A percentile compares a stretch with the other conserved stretches of the same genome.
Evolutionary conservation across 352 stramenopile genomes (phyloP).

Genomic region (Peronospora belbahrii): DNA sequence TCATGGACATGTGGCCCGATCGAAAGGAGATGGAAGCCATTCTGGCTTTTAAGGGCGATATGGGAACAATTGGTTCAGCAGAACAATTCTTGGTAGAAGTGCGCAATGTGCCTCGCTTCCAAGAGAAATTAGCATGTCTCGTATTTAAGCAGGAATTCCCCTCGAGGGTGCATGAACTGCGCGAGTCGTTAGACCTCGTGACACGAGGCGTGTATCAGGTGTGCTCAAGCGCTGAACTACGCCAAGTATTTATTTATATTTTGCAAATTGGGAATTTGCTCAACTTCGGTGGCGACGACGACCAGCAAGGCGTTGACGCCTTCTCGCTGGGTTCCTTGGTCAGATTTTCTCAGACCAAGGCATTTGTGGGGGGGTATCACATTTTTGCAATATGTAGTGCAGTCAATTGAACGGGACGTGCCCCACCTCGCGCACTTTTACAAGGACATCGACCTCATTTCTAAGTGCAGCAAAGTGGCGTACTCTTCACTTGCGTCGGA

Average conservation of each 20-base stretch:
- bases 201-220: conserved; percentile 73
- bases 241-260: conserved; percentile 84
- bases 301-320: conserved; percentile 34
- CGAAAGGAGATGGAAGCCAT: conserved; percentile 63
- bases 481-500: conserved; percentile 55
- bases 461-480: conserved; percentile 67
- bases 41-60: conserved; percentile 54
- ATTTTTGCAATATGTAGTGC: conserved; percentile 82
- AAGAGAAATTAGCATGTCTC: conserved; percentile 64
- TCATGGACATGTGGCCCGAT: conserved; percentile 85
- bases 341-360: conserved; percentile 84
- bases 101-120: conserved; percentile 56
- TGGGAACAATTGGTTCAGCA: conserved; percentile 48
- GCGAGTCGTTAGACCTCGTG: conserved; percentile 68
- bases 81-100: conserved; percentile 78
- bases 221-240: conserved; percentile 59
- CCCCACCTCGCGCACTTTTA: conserved; percentile 68
- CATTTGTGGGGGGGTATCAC: conserved; percentile 75
- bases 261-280: conserved; percentile 71
- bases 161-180: conserved; percentile 62
- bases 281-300: conserved; percentile 60
- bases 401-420: conserved; percentile 76
- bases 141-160: conserved; percentile 84
- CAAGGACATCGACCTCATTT: conserved; percentile 66
- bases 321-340: conserved; percentile 76